Conservation (phyloP, 768 basidiomycete genomes). For the Suillus spraguei region DNA sequence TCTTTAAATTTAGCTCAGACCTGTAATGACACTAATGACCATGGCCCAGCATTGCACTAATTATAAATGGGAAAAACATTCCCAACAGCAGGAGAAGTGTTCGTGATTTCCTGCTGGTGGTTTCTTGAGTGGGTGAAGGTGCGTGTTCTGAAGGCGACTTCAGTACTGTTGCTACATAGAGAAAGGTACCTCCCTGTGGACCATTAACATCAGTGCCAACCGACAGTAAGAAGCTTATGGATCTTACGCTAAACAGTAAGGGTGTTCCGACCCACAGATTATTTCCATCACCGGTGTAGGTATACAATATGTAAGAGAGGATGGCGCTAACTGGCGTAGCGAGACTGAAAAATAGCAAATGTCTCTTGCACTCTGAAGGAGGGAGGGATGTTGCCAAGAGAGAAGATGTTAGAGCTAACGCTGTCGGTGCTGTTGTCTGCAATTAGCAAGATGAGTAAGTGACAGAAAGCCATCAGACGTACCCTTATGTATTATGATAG, state of each 20-base stretch:
- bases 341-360: conserved; percentile 76
- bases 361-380: conserved; percentile 66
- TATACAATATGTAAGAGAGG: conserved; percentile 70
- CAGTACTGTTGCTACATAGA: conserved; percentile 93
- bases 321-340: conserved; percentile 87
- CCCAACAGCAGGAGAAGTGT: conserved; percentile 61
- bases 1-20: conserved; percentile 4
- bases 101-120: conserved; percentile 47
- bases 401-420: conserved; percentile 85
- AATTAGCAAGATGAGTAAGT: neutral
- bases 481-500: conserved; percentile 93
- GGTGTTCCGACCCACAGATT: conserved; percentile 71
- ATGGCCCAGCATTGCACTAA: conserved; percentile 66
- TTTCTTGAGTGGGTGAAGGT: conserved; percentile 31
- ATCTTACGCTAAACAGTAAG: conserved; percentile 80
- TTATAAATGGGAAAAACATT: conserved; percentile 68
- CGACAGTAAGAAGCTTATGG: neutral
- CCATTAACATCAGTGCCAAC: neutral
- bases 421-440: conserved; percentile 73
- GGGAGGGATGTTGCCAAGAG: conserved; percentile 79
- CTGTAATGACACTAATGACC: conserved; percentile 37
- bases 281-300: conserved; percentile 42
- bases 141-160: conserved; percentile 66
- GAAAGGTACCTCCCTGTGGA: conserved; percentile 84
- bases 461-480: conserved; percentile 4